These are phyloP conservation scores for Ganoderma boninense DNA, from an alignment of 1,284 basidiomycete genomes.

Conservation along the genomic window DNA sequence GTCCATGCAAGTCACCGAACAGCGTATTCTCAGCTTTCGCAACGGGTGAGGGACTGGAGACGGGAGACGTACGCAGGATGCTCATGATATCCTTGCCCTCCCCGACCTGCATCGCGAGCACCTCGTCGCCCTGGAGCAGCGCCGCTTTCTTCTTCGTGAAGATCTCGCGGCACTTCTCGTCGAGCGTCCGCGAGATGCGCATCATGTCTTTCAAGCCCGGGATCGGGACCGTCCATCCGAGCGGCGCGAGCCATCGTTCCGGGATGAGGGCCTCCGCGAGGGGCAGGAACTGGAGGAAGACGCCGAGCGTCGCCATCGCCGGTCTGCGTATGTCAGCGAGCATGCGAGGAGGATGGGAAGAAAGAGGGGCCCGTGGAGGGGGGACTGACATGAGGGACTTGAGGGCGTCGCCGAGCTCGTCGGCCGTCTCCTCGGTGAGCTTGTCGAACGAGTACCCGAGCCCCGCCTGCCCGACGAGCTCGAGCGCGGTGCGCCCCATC, in stretches of 20 bases:
- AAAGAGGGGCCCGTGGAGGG: too few relatives aligned
- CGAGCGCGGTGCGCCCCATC: conserved; percentile 40
- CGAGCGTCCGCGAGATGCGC: conserved; percentile 46
- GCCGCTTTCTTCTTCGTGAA: conserved; percentile 47
- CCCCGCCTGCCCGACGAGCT: conserved; percentile 41
- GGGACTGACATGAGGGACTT: conserved; percentile 33
- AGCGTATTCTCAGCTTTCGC: too few relatives aligned
- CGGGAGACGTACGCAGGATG: conserved; percentile 46
- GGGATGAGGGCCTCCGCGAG: conserved; percentile 10
- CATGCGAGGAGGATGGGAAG: neutral
- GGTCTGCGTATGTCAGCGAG: too few relatives aligned
- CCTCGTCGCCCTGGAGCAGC: conserved; percentile 45
- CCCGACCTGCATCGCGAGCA: conserved; percentile 42
- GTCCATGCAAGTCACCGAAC: too few relatives aligned
- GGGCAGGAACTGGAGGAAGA: conserved; percentile 4
- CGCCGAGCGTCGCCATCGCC: neutral
- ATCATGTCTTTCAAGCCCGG: conserved; percentile 41
- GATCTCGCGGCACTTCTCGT: conserved; percentile 46
- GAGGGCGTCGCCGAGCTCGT: conserved; percentile 34
- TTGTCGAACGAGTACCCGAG: conserved; percentile 41
- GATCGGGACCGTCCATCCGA: conserved; percentile 40
- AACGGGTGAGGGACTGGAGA: too few relatives aligned
- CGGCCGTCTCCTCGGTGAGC: conserved; percentile 27
- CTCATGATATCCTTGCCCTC: conserved; percentile 55
- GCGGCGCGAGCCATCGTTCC: neutral